These are phyloP conservation scores for Penicillium sp. DNA, from an alignment of 2,329 filamentous ascomycete species.

Conservation along the genomic window DNA sequence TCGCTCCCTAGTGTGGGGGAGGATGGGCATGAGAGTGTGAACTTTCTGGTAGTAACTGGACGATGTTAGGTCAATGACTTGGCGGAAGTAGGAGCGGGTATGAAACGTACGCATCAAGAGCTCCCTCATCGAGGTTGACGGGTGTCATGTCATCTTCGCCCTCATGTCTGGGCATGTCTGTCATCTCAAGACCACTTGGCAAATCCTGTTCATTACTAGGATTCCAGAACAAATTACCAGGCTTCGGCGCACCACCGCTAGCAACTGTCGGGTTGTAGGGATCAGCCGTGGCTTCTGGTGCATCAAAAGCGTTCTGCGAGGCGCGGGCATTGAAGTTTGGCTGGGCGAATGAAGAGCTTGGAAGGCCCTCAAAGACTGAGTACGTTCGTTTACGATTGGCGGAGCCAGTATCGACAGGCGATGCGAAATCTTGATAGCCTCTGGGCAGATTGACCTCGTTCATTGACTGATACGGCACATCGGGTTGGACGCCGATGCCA, in stretches of 20 bases:
- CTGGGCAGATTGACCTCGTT: slow-evolving; percentile 42
- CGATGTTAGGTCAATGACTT: slow-evolving; percentile 12
- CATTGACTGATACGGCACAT: slow-evolving; percentile 45
- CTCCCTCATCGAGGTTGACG: slow-evolving; percentile 38
- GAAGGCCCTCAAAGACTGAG: slow-evolving; percentile 49
- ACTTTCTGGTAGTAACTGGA: slow-evolving; percentile 43
- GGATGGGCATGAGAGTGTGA: slow-evolving; percentile 40
- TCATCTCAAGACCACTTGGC: slow-evolving; percentile 32
- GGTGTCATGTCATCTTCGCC: slow-evolving; percentile 36
- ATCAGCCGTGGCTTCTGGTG: slow-evolving; percentile 31
- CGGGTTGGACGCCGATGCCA: slow-evolving; percentile 34
- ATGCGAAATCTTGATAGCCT: slow-evolving; percentile 54
- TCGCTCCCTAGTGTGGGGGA: slow-evolving; percentile 41
- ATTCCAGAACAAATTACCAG: slow-evolving; percentile 41
- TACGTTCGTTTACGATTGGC: slow-evolving; percentile 49
- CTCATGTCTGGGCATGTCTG: slow-evolving; percentile 32
- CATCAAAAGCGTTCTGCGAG: slow-evolving; percentile 37
- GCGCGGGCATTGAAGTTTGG: slow-evolving; percentile 36
- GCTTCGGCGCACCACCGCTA: slow-evolving; percentile 32
- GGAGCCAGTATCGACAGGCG: slow-evolving; percentile 46
- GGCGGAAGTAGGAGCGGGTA: not conserved
- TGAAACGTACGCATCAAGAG: slow-evolving; percentile 39
- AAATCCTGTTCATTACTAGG: slow-evolving; percentile 33
- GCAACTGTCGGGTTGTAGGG: slow-evolving; percentile 39
- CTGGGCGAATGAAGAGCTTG: slow-evolving; percentile 42